Base-by-base conservation (phyloP, 306 rosid species). In the Rubus idaeus region DNA sequence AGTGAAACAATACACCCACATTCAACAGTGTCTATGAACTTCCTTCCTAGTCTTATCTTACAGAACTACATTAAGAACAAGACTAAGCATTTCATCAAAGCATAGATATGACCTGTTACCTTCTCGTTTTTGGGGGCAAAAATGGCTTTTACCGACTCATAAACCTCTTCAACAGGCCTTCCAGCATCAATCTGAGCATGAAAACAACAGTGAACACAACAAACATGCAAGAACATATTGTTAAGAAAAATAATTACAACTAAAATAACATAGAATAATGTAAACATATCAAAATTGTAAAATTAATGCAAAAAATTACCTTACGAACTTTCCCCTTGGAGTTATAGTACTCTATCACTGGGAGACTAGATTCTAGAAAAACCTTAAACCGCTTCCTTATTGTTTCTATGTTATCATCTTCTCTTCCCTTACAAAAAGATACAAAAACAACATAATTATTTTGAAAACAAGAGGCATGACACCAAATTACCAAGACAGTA, bases 401-500 rank as follows among this genome's bases (percentile, higher is more conserved):
- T 76, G 97, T 95, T 87, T 95, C 99, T 78, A 89, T 86, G 74
- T 95, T 95, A 84, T 95, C 99, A 79, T 95, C 99, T 73, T 83
- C 97, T 84, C 97, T 88, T 78, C 97, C 99, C 99, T 92, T 73
- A 41, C 11, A 67, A 77, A 58, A 69, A 30, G 7, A 37, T 51
- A 55, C 50, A 78, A 13, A 41, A 20, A 68, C 4, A 41, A 50
- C 46, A 13, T 49, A 49, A 35, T 5, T 35, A 41, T 10, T 40
- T 52, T 39, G n/a, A n/a, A n/a, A 63, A 16, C 23, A 12, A 56
- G 70, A 46, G 18, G 17, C 13, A 30, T 3, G n/a, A 68, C 20
- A 64, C 0, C 42, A 71, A 30, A 46, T 71, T 45, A 50, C 11
- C 39, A 13, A 44, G 14, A 70, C 11, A 70, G 50, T 39, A 35